Percentiles rank a stretch among this genome's conserved stretches.
Conservation (phyloP, 2,329 filamentous ascomycete species). For the Aspergillus novoparasiticus region DNA sequence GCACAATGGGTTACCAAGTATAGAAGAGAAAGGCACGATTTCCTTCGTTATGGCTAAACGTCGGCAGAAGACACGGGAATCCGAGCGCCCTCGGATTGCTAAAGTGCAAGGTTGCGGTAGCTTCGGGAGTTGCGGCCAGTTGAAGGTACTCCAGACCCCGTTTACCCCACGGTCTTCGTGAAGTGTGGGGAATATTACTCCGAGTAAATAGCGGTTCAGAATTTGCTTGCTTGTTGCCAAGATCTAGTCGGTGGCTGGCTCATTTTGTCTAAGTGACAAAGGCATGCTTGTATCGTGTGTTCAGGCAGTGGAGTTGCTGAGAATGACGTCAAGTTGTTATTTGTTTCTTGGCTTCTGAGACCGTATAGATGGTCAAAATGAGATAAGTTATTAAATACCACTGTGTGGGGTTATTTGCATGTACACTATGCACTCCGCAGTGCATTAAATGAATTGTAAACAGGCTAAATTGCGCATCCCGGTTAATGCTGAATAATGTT, state of each 20-base stretch:
- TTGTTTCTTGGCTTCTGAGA: background rate
- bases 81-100: background rate
- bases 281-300: background rate
- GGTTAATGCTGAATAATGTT: background rate
- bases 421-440: background rate
- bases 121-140: background rate
- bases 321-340: background rate
- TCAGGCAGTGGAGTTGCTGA: background rate
- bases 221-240: background rate
- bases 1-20: background rate
- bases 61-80: conserved; percentile 7
- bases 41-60: conserved; percentile 12
- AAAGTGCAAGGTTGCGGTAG: background rate
- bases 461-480: background rate
- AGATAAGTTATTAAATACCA: background rate
- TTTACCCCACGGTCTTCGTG: background rate
- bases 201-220: background rate
- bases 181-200: background rate
- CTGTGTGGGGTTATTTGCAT: background rate
- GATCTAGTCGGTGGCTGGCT: background rate
- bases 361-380: background rate
- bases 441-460: background rate
- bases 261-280: background rate
- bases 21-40: background rate
- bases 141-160: background rate